These are phyloP conservation scores for Astragalus membranaceus DNA, from an alignment of 306 rosid species.

Conservation along the genomic window DNA sequence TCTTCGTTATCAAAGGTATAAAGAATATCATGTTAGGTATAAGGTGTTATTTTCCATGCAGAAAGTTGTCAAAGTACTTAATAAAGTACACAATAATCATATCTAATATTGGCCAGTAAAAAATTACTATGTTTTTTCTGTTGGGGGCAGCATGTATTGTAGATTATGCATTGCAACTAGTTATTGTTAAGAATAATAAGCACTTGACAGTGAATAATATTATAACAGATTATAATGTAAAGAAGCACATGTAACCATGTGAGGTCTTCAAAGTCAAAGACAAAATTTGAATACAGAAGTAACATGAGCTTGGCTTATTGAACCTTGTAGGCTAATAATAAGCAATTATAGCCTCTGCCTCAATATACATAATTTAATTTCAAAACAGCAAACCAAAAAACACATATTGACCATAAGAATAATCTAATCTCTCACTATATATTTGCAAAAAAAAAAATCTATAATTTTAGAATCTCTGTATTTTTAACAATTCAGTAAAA, in stretches of 20 bases:
- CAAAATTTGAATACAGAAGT: conserved; percentile 16
- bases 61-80: not conserved
- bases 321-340: not conserved
- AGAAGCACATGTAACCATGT: conserved; percentile 45
- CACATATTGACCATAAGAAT: not conserved
- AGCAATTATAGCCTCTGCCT: not conserved
- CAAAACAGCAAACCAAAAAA: not conserved
- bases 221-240: not conserved
- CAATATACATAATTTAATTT: not conserved
- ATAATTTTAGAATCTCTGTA: too few relatives aligned
- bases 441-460: too few relatives aligned
- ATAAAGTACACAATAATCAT: too few relatives aligned
- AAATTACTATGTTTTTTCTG: too few relatives aligned
- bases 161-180: too few relatives aligned
- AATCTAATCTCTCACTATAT: not conserved
- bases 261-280: conserved; percentile 19
- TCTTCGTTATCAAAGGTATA: not conserved
- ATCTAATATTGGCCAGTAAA: too few relatives aligned
- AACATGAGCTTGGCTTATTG: conserved; percentile 11
- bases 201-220: too few relatives aligned
- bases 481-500: too few relatives aligned
- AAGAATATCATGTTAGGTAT: not conserved
- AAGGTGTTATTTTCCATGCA: conserved; percentile 12
- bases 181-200: too few relatives aligned
- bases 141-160: too few relatives aligned